Evolutionary conservation across 140 eudicot genomes (phyloP).

Genomic region (Oenanthe javanica): DNA sequence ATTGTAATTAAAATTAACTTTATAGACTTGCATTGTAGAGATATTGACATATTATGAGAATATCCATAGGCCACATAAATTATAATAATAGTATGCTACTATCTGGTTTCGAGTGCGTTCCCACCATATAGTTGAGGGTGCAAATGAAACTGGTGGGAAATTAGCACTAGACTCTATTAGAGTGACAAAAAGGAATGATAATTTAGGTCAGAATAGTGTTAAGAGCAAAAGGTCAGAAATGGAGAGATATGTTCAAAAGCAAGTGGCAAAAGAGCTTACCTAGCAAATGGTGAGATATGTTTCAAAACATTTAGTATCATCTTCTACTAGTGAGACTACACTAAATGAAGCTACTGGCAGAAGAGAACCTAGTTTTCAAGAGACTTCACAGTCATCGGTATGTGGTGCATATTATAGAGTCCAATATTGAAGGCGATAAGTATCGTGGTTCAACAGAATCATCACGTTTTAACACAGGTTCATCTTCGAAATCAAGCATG

Average conservation of each 20-base stretch:
- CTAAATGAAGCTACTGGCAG: conserved; percentile 32
- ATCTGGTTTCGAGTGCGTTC: conserved; percentile 92
- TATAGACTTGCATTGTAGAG: too few relatives aligned
- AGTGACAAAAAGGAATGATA: conserved; percentile 27
- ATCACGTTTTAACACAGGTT: conserved; percentile 23
- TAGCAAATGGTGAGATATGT: conserved; percentile 46
- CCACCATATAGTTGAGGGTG: conserved; percentile 46
- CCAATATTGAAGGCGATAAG: conserved; percentile 28
- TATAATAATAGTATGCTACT: conserved; percentile 22
- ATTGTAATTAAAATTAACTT: too few relatives aligned
- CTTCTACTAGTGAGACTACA: conserved; percentile 27
- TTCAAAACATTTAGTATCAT: conserved; percentile 19
- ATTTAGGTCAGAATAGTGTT: conserved; percentile 40
- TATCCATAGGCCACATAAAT: too few relatives aligned
- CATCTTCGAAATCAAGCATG: conserved; percentile 26
- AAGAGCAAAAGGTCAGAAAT: conserved; percentile 92
- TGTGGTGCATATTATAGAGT: conserved; percentile 28
- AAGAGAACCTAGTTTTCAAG: conserved; percentile 26
- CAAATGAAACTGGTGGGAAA: conserved; percentile 26
- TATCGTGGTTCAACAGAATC: conserved; percentile 45
- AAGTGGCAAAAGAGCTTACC: conserved; percentile 75
- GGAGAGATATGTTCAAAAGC: conserved; percentile 87
- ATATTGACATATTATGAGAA: too few relatives aligned
- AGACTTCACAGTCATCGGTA: conserved; percentile 9
- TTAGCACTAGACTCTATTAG: conserved; percentile 28